These are phyloP conservation scores for Hamigera avellanea DNA, from an alignment of 495 filamentous ascomycete species.

Conservation along the genomic window DNA sequence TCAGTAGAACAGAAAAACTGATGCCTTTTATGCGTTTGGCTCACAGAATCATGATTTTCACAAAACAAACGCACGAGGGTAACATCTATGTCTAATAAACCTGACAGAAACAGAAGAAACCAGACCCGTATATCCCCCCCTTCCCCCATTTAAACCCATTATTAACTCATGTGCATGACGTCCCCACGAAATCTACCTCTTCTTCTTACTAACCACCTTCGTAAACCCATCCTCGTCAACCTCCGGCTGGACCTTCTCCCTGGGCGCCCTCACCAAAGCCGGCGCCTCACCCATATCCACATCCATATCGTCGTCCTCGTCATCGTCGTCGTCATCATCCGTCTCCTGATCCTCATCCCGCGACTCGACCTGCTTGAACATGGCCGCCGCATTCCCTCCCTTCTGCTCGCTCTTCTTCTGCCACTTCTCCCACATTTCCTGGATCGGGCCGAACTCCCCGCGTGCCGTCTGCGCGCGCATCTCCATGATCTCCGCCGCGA, in stretches of 20 bases:
- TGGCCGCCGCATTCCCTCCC: conserved; percentile 34
- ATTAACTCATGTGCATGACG: background rate
- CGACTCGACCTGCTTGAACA: conserved; percentile 46
- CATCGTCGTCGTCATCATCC: conserved; percentile 49
- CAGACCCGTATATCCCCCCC: background rate
- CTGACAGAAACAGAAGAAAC: background rate
- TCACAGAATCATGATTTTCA: background rate
- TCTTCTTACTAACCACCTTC: conserved; percentile 72
- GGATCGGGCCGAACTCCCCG: conserved; percentile 58
- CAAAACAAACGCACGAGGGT: too few species aligned
- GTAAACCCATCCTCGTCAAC: conserved; percentile 92
- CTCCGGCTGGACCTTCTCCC: conserved; percentile 58
- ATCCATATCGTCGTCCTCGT: conserved; percentile 46
- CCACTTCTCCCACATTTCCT: conserved; percentile 55
- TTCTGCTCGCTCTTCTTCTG: conserved; percentile 42
- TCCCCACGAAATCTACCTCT: too few species aligned
- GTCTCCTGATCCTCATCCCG: conserved; percentile 38
- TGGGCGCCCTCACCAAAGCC: conserved; percentile 40
- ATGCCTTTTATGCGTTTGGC: background rate
- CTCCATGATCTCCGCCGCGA: conserved; percentile 61
- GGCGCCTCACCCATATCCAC: conserved; percentile 72
- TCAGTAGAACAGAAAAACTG: too few species aligned
- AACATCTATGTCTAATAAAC: too few species aligned
- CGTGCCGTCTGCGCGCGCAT: conserved; percentile 46
- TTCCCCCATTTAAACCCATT: background rate